phyloP scores from a whole-genome alignment of 768 basidiomycete genomes.

The Leccinellum rugosiceps region DNA sequence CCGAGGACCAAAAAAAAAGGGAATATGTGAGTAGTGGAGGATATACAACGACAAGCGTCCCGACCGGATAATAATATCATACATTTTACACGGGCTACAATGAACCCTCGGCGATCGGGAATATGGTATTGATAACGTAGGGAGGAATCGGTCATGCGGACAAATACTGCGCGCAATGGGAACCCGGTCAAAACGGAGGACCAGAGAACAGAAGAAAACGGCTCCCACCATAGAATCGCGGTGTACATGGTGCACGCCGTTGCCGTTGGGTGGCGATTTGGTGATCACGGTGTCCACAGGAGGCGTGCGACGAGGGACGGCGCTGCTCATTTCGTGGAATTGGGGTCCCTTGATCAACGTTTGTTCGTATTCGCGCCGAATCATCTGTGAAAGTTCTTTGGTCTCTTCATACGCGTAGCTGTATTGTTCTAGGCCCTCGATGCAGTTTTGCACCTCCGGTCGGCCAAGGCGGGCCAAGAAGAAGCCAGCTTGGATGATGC shows the following conservation, averaged over 20 bases:
- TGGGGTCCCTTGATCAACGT: slow-evolving; percentile 36
- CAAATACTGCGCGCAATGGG: slow-evolving; percentile 21
- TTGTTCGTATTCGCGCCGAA: slow-evolving; percentile 48
- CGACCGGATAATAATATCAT: slow-evolving; percentile 24
- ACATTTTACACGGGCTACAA: slow-evolving; percentile 20
- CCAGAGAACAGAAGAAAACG: background rate
- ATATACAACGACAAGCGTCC: slow-evolving; percentile 10
- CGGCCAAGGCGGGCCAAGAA: slow-evolving; percentile 81
- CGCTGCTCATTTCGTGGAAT: slow-evolving; percentile 40
- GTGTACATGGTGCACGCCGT: slow-evolving; percentile 13
- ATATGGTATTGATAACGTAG: slow-evolving; percentile 30
- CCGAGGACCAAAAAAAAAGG: slow-evolving; percentile 1
- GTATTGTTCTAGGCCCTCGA: slow-evolving; percentile 85
- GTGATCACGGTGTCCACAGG: slow-evolving; percentile 13
- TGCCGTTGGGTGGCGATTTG: slow-evolving; percentile 15
- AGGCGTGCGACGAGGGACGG: slow-evolving; percentile 26
- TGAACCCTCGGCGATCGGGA: slow-evolving; percentile 8
- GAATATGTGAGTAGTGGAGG: slow-evolving; percentile 6
- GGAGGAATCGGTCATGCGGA: slow-evolving; percentile 12
- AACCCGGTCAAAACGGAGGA: slow-evolving; percentile 12
- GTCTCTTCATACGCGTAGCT: slow-evolving; percentile 86
- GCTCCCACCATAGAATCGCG: slow-evolving; percentile 21
- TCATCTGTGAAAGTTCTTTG: slow-evolving; percentile 69
- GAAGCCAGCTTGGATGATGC: slow-evolving; percentile 79
- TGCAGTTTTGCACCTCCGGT: slow-evolving; percentile 79